Base-by-base conservation (phyloP, 2,329 filamentous ascomycete species). In the Penicillium sp. region DNA sequence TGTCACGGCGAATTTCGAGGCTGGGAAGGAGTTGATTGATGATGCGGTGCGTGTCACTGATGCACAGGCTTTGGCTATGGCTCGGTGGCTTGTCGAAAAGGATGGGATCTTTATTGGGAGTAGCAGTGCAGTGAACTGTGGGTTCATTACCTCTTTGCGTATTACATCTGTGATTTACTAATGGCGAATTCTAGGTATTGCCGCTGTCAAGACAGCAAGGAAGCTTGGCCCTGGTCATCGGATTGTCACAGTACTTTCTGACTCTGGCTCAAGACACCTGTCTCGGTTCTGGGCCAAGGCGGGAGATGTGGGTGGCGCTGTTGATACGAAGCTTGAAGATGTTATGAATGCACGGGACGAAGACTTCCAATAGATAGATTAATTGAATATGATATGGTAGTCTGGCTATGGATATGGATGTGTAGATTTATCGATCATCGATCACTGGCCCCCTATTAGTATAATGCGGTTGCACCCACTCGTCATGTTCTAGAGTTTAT, bases 51-150 rank as follows among this genome's bases (percentile, higher is more conserved):
- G 84, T 52, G 88, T 98, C 13, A 87, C 82, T 3, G 94, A 98
- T 68, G 80, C 82, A 43, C 90, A 98, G 73, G 93, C 93, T 12
- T 82, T 87, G 66, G 79, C 78, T 48, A 98, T 98, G 93, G 93
- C 91, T n/a, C 77, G 88, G 55, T 97, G 89, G 88, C 73, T 98
- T 35, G 91, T 96, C 8, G 90, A 97, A 71, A 85, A 90, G 56
- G 93, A 98, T 68, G 93, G 93, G 7, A 83, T 98, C 46, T 98
- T 98, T 63, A 77, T 90, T 35, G 94, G 93, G 8, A 95, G 90
- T 67, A 95, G 88, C 67, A 95, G 87, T 68, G 86, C 90, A n/a
- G 91, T 98, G 45, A 98, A 98, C 68, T 95, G 90, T 77, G 63
- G 69, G 77, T 72, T 40, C 46, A 19, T 13, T 38, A 5, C 26